Base-by-base conservation (phyloP, 2,329 filamentous ascomycete genomes). In the Beauveria caledonica region DNA sequence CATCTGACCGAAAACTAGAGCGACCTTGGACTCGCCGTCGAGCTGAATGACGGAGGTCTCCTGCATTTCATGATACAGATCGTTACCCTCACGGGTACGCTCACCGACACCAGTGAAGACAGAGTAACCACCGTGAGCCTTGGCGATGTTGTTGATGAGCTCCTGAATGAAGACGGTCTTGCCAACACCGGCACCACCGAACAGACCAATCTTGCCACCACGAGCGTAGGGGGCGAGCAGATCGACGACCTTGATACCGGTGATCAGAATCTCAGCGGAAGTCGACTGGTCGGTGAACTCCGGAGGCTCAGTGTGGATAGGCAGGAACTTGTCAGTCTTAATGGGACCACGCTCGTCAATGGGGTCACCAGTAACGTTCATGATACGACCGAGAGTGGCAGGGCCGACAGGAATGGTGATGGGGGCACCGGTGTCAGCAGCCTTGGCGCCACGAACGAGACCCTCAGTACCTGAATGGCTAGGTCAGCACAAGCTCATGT, bases 131-230 rank as follows among this genome's bases (percentile, higher is more conserved):
- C 94, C 94, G 85, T 99, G 94, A 72, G 94, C 94, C 87, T 97
- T 97, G 82, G 94, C 94, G 76, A 99, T 97, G 89, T 99, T 99
- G 92, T 99, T 99, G 84, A 99, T 99, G 77, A 99, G 83, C 84
- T 99, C 94, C 86, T 99, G 94, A 79, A 99, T 99, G 86, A 97
- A 99, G 77, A 99, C 94, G 78, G 94, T 99, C 89, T 99, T 99
- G 80, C 94, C 94, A 85, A 99, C 94, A 95, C 94, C 94, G 73
- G 94, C 94, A 93, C 94, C 94, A 82, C 94, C 94, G 83, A 99
- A 99, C 71, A 99, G 92, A 90, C 94, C 94, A 86, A 99, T 99
- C 89, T 99, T 99, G 87, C 94, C 94, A 91, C 94, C 94, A 95
- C 94, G 94, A 77, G 94, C 94, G 80, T 99, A 99, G 73, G 94